Percentiles rank a stretch among this genome's conserved stretches.
These are phyloP conservation scores for Globisporangium paroecandrum DNA, from an alignment of 352 stramenopile genomes.

Conservation along the genomic window DNA sequence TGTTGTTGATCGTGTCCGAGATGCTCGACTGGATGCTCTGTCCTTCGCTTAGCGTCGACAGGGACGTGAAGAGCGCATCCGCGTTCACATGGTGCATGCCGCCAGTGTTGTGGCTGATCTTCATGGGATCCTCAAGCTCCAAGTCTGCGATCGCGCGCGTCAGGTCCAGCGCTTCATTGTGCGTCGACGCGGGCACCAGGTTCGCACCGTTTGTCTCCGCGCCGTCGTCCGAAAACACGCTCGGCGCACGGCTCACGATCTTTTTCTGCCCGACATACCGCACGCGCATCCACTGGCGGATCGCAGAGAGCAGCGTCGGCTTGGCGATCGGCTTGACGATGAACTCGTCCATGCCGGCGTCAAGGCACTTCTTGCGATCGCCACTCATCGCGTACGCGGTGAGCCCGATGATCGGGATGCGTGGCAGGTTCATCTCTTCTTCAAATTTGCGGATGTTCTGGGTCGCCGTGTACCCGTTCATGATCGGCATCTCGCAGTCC, in stretches of 20 bases:
- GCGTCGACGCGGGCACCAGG: conserved; percentile 63
- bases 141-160: conserved; percentile 79
- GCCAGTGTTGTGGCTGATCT: conserved; percentile 53
- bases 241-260: conserved; percentile 28
- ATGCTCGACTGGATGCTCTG: conserved; percentile 43
- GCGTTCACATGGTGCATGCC: conserved; percentile 34
- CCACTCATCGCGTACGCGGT: conserved; percentile 85
- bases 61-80: conserved; percentile 42
- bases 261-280: conserved; percentile 67
- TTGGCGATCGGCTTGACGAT: conserved; percentile 86
- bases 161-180: conserved; percentile 76
- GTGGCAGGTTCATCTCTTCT: conserved; percentile 52
- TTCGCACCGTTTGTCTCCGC: conserved; percentile 34
- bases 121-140: conserved; percentile 84
- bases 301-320: conserved; percentile 49
- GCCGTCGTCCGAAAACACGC: conserved; percentile 33
- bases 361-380: conserved; percentile 78
- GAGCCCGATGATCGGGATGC: conserved; percentile 80
- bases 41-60: conserved; percentile 53
- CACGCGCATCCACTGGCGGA: conserved; percentile 80
- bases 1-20: conserved; percentile 36
- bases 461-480: conserved; percentile 80
- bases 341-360: conserved; percentile 84
- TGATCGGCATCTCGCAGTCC: conserved; percentile 88
- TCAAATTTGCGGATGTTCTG: conserved; percentile 72